Base-by-base conservation (phyloP, 1,284 basidiomycete species). In the Mrakiaceae sp. region DNA sequence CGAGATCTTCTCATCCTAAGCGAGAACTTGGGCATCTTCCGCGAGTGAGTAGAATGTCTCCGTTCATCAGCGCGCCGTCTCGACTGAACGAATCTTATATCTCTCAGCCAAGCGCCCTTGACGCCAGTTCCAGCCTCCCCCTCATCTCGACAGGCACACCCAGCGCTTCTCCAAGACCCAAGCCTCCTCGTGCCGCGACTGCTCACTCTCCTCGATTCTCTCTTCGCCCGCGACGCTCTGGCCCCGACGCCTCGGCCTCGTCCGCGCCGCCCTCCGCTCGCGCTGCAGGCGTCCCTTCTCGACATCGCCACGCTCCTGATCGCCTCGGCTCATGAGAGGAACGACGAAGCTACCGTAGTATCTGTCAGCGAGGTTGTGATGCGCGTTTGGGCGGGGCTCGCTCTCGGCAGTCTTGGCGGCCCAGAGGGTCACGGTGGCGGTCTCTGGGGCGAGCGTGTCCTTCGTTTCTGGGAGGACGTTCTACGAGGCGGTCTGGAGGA, bases 311-410 rank as follows among this genome's bases (percentile, higher is more conserved):
- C 74, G 62, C 62, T 76, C 67, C 64, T 75, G 68, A 73, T 79
- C 74, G 50, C 79, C 61, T 48, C 71, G 71, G 43, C 70, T 69
- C 47, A 75, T 12, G 62, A 53, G 6, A 68, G 67, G 64, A 69
- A 76, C 76, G 68, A 81, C 71, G 54, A 71, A 61, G 44, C 74
- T 65, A 68, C 72, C n/a, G 68, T 76, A 67, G 60, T 75, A 54
- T 63, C 75, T 42, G 60, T 71, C 58, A 69, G 76, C 68, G 69
- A 77, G 71, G 66, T 81, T 72, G 6, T 68, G 53, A 74, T 79
- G 76, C 16, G 77, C 72, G 63, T 81, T 70, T 69, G 78, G 74
- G 62, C 79, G 72, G 66, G 81, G 81, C 67, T 81, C 69, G 72
- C 74, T 12, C 16, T 39, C 53, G 71, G 72, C 1, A 60, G 71